A percentile compares a stretch with the other conserved stretches of the same genome.
Evolutionary conservation across 1,284 basidiomycete genomes (phyloP).

Genomic region (Ustilago nuda): DNA sequence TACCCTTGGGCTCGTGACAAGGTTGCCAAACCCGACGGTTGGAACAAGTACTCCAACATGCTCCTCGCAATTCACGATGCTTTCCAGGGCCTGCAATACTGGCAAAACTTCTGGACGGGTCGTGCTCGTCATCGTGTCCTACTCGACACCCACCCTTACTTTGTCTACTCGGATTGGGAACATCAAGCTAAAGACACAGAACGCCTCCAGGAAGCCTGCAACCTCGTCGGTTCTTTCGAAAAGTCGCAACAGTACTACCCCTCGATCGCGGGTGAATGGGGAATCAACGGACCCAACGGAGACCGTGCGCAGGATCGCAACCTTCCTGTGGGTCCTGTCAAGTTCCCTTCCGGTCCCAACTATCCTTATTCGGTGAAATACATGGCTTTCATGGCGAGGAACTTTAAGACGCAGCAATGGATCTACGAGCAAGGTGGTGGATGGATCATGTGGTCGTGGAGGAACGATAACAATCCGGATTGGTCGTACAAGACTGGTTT

Average conservation of each 20-base stretch:
- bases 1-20: conserved; percentile 58
- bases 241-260: conserved; percentile 55
- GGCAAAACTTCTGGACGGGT: conserved; percentile 73
- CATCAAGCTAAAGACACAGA: conserved; percentile 45
- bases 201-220: conserved; percentile 53
- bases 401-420: conserved; percentile 81
- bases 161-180: conserved; percentile 57
- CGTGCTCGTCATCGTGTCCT: conserved; percentile 51
- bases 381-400: conserved; percentile 84
- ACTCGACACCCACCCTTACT: conserved; percentile 63
- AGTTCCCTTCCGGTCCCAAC: conserved; percentile 53
- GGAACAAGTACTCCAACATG: conserved; percentile 50
- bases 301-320: conserved; percentile 51
- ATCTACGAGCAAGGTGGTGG: conserved; percentile 72
- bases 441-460: conserved; percentile 86
- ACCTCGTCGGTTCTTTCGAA: conserved; percentile 31
- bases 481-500: conserved; percentile 68
- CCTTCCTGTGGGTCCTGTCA: conserved; percentile 53
- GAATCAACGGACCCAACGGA: conserved; percentile 56
- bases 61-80: conserved; percentile 80
- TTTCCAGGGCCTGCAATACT: conserved; percentile 78
- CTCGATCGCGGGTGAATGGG: conserved; percentile 56
- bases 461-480: conserved; percentile 70
- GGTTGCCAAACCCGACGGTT: conserved; percentile 51
- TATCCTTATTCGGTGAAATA: conserved; percentile 72